These are phyloP conservation scores for Myotisia sp. DNA, from an alignment of 2,329 filamentous ascomycete species.

Conservation along the genomic window DNA sequence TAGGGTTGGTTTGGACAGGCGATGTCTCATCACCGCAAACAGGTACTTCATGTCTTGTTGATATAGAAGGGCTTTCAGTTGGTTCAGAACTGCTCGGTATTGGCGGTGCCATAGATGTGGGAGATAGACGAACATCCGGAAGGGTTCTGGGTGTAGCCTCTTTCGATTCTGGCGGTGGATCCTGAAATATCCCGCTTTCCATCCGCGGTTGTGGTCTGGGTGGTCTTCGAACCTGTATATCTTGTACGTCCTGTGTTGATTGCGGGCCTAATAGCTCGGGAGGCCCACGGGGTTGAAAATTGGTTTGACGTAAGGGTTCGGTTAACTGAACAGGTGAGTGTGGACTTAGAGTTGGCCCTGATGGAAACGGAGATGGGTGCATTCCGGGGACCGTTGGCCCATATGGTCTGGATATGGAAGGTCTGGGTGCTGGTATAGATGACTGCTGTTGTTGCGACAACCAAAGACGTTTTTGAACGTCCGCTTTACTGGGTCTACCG, in stretches of 20 bases:
- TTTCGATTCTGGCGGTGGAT: constrained; percentile 4
- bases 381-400: background rate
- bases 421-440: no score
- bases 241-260: constrained; percentile 11
- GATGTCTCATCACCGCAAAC: background rate
- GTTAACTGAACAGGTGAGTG: background rate
- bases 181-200: constrained; percentile 2
- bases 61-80: background rate
- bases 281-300: no score
- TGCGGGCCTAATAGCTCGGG: no score
- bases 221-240: constrained; percentile 10
- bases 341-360: background rate
- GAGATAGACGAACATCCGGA: constrained; percentile 8
- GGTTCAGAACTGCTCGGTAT: constrained; percentile 8
- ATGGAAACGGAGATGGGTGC: background rate
- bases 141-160: constrained; percentile 10
- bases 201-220: constrained; percentile 6
- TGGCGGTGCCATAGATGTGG: constrained; percentile 6
- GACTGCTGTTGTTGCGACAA: background rate
- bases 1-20: background rate
- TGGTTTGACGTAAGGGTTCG: constrained; percentile 4
- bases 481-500: constrained; percentile 30
- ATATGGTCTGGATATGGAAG: no score
- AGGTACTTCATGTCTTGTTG: constrained; percentile 1
- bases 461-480: constrained; percentile 23